A percentile compares a stretch with the other conserved stretches of the same genome.
Conservation (phyloP, 805 yeast genomes). For the Kazachstania martiniae region DNA sequence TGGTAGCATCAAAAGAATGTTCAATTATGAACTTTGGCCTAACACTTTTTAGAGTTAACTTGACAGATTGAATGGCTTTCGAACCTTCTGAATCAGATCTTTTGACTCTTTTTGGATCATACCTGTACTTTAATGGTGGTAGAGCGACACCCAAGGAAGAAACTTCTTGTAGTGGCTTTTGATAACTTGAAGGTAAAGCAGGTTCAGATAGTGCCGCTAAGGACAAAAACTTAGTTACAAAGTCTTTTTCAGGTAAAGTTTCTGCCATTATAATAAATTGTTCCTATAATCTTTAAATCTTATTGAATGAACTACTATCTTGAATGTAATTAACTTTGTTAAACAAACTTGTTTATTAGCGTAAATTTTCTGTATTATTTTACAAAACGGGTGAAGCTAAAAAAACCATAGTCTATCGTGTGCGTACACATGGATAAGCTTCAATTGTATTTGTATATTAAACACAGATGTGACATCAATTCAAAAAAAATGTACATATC, state of each 20-base stretch:
- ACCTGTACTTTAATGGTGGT: conserved; percentile 36
- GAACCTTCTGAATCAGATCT: background rate
- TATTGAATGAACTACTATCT: background rate
- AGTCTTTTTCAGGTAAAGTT: conserved; percentile 30
- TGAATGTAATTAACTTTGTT: too few relatives aligned
- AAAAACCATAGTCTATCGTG: too few relatives aligned
- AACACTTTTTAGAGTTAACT: conserved; percentile 48
- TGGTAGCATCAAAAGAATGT: conserved; percentile 16
- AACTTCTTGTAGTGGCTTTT: conserved; percentile 24
- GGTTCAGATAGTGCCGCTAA: conserved; percentile 37
- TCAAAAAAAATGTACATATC: too few relatives aligned
- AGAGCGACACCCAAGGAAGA: conserved; percentile 36
- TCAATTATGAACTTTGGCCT: conserved; percentile 53
- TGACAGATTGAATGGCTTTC: conserved; percentile 1
- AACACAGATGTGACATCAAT: too few relatives aligned
- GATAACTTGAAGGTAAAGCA: conserved; percentile 18
- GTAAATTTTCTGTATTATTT: too few relatives aligned
- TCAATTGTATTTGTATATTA: too few relatives aligned
- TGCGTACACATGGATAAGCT: too few relatives aligned
- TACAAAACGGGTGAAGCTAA: too few relatives aligned
- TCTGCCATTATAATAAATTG: conserved; percentile 2
- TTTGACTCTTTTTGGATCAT: conserved; percentile 16
- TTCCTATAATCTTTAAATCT: background rate
- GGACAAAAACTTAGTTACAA: conserved; percentile 39
- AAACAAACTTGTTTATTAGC: too few relatives aligned